phyloP scores from a whole-genome alignment of 495 filamentous ascomycete species.

The Trypethelium eluteriae region DNA sequence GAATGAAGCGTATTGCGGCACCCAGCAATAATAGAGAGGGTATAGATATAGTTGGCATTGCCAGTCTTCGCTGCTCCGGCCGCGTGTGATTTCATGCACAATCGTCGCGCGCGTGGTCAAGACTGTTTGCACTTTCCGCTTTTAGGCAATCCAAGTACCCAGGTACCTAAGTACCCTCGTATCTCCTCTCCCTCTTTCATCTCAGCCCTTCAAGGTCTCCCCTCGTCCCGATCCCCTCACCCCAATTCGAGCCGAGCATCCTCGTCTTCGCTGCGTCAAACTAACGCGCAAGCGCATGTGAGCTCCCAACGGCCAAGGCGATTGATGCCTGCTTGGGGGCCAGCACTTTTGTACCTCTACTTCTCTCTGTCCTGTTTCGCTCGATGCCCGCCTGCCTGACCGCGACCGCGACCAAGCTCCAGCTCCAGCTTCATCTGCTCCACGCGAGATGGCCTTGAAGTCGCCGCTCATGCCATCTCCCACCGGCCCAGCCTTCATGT shows the following conservation, averaged over 20 bases:
- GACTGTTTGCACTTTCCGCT: too few species aligned
- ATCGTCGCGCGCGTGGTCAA: too few species aligned
- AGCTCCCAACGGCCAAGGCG: background rate
- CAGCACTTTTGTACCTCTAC: background rate
- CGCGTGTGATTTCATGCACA: too few species aligned
- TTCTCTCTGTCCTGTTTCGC: background rate
- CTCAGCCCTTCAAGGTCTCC: background rate
- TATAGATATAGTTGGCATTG: too few species aligned
- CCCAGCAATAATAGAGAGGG: too few species aligned
- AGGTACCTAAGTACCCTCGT: too few species aligned
- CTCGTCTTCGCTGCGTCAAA: constrained; percentile 6
- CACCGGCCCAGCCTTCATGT: constrained; percentile 40
- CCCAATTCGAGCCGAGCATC: background rate
- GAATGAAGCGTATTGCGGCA: background rate
- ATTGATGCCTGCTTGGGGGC: constrained; percentile 7
- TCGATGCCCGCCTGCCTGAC: background rate
- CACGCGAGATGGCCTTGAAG: constrained; percentile 18
- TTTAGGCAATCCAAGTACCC: too few species aligned
- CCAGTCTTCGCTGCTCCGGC: too few species aligned
- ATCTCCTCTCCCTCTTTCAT: background rate
- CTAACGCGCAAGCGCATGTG: constrained; percentile 13
- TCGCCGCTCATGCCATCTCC: constrained; percentile 37
- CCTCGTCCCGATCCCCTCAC: background rate
- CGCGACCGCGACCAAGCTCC: background rate
- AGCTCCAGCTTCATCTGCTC: constrained; percentile 3